Conservation (phyloP, 1,139 yeast species). For the Lodderomyces margitis region DNA sequence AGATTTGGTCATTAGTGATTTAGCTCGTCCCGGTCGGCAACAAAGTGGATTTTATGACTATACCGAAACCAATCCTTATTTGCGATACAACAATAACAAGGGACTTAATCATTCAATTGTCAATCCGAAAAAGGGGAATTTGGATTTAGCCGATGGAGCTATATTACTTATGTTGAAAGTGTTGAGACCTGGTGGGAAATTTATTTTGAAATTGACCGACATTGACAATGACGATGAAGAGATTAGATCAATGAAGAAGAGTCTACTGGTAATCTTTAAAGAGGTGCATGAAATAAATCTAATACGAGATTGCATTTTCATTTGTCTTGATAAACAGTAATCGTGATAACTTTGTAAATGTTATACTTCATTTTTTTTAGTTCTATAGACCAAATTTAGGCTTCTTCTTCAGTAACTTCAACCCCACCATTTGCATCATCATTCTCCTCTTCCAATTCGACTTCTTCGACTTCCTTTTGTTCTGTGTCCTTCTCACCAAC, state of each 20-base stretch:
- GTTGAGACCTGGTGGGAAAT: constrained; percentile 64
- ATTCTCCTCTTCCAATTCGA: constrained; percentile 15
- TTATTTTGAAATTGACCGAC: constrained; percentile 69
- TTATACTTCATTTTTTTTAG: constrained; percentile 2
- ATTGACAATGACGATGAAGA: constrained; percentile 54
- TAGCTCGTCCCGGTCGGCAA: constrained; percentile 75
- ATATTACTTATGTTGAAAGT: constrained; percentile 69
- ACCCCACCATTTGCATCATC: constrained; percentile 19
- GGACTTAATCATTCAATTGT: constrained; percentile 27
- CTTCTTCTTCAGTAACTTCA: constrained; percentile 5
- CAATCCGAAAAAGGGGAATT: constrained; percentile 27
- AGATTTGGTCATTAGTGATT: constrained; percentile 78
- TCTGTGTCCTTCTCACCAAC: constrained; percentile 14
- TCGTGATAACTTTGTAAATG: not conserved
- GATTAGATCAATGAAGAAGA: constrained; percentile 52
- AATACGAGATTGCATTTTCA: constrained; percentile 63
- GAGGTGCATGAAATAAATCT: constrained; percentile 38
- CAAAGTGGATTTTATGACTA: constrained; percentile 62
- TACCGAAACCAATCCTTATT: constrained; percentile 74
- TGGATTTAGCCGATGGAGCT: constrained; percentile 90
- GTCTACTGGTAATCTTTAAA: constrained; percentile 59
- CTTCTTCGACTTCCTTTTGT: constrained; percentile 21
- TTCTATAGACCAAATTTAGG: constrained; percentile 8
- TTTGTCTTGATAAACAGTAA: constrained; percentile 51
- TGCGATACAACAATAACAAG: constrained; percentile 26